These are phyloP conservation scores for Marsdenia floribunda DNA, from an alignment of 257 asterid species.

Conservation along the genomic window DNA sequence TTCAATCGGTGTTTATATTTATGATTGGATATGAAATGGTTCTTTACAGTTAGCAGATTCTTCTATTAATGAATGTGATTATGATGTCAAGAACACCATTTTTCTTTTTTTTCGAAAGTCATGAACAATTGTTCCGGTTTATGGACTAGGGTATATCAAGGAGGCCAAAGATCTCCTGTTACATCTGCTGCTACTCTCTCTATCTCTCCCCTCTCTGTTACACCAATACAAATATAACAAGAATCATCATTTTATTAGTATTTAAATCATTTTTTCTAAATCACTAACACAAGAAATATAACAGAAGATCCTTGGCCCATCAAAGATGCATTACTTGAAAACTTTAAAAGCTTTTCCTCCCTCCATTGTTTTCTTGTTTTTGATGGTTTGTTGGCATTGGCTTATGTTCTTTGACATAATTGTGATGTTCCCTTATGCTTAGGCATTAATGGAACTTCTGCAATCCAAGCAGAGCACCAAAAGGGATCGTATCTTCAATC, in stretches of 20 bases:
- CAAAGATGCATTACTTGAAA: neutral
- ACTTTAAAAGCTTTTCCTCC: neutral
- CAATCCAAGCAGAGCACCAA: constrained; percentile 28
- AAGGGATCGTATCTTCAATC: constrained; percentile 20
- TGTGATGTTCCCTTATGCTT: constrained; percentile 6
- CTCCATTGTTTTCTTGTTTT: neutral
- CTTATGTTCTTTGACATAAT: neutral
- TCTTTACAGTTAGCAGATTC: neutral
- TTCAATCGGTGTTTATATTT: neutral
- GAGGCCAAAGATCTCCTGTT: no score
- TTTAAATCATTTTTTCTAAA: no score
- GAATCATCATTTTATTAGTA: no score
- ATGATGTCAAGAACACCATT: neutral
- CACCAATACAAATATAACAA: no score
- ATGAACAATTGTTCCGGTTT: neutral
- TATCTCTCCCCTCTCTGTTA: no score
- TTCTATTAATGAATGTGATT: neutral
- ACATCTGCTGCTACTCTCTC: no score
- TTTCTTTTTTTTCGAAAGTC: no score
- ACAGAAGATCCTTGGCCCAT: no score
- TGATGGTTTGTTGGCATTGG: neutral
- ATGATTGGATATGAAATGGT: neutral
- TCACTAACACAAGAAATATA: no score
- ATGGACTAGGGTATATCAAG: neutral
- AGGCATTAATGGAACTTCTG: constrained; percentile 27